Base-by-base conservation (phyloP, 2,329 filamentous ascomycete species). In the Seiridium cupressi region DNA sequence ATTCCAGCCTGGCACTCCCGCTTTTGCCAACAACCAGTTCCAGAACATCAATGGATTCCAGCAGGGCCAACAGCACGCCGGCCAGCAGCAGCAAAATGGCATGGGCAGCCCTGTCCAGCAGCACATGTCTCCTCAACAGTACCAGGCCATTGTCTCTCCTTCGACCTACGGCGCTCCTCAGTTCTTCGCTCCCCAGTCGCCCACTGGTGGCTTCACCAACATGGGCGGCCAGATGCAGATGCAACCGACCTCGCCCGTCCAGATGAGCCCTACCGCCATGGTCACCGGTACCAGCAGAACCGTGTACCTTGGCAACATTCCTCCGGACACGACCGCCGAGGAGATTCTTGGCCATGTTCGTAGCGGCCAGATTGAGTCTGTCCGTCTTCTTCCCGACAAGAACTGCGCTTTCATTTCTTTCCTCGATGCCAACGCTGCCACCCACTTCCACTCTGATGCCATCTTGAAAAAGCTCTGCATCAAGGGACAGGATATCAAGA, bases 321-420 rank as follows among this genome's bases (percentile, higher is more conserved):
- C 95, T n/a, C 91, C 93, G 34, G 95, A 99, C 79, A 99, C 95
- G 6, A 89, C 91, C 55, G 94, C 95, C 7, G 95, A 99, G 79
- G 95, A 99, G 79, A 97, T 99, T 65, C 81, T 99, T 59, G 90
- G 93, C 65, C 95, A 99, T 72, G 95, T 99, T 62, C 88, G 95
- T 65, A 98, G 95, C 76, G 95, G 95, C 32, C 95, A 98, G 74
- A 98, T 99, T 70, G 95, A 99, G 81, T 98, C 95, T n/a, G 95
- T 99, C 57, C 90, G 95, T 68, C 85, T 99, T 65, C 83, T 99
- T 59, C 92, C 94, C 32, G 95, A 99, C 79, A 99, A 98, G 91
- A 99, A 98, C 84, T 99, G 95, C 73, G 95, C 95, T 61, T 99
- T 99, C 83, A 98, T 99, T 74, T 99, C 95, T 6, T 99, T 99